Conservation (phyloP, 1,284 basidiomycete species). For the Coriolopsis trogii region DNA sequence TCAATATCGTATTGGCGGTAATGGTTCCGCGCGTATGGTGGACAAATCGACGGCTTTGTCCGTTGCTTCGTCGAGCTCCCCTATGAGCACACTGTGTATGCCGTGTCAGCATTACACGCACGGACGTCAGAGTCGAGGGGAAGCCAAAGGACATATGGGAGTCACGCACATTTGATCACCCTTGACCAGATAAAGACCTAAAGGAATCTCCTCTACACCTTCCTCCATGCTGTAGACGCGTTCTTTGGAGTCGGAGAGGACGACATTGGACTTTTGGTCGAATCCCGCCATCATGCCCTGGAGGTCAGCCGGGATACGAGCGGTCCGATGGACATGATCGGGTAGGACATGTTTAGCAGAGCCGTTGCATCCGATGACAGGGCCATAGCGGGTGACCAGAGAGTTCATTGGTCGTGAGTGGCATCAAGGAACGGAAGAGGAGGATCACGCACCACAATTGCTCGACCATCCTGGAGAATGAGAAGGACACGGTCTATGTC, state of each 20-base stretch:
- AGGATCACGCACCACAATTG: constrained; percentile 69
- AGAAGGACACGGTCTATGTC: constrained; percentile 79
- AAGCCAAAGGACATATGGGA: not conserved
- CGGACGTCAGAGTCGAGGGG: not conserved
- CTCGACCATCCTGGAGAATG: constrained; percentile 89
- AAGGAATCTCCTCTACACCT: constrained; percentile 91
- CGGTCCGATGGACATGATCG: not conserved
- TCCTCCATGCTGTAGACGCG: constrained; percentile 89
- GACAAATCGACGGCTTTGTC: constrained; percentile 83
- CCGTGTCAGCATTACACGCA: not conserved
- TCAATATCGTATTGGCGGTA: constrained; percentile 78
- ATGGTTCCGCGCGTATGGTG: constrained; percentile 85
- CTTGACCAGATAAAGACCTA: constrained; percentile 97
- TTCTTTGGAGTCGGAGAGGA: constrained; percentile 89
- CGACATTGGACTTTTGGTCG: constrained; percentile 93
- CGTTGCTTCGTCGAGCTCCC: constrained; percentile 86
- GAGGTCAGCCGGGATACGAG: not conserved
- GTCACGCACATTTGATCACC: constrained; percentile 92
- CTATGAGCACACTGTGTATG: constrained; percentile 76
- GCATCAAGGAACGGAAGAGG: too few species aligned
- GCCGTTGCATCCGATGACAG: not conserved
- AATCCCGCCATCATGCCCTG: constrained; percentile 89
- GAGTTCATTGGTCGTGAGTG: not conserved
- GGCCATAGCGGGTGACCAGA: not conserved
- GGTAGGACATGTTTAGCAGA: not conserved